Evolutionary conservation across 2,329 filamentous ascomycete species (phyloP), one percentile per base, ranked within the genome.

Genomic region (Talaromyces sp.): DNA sequence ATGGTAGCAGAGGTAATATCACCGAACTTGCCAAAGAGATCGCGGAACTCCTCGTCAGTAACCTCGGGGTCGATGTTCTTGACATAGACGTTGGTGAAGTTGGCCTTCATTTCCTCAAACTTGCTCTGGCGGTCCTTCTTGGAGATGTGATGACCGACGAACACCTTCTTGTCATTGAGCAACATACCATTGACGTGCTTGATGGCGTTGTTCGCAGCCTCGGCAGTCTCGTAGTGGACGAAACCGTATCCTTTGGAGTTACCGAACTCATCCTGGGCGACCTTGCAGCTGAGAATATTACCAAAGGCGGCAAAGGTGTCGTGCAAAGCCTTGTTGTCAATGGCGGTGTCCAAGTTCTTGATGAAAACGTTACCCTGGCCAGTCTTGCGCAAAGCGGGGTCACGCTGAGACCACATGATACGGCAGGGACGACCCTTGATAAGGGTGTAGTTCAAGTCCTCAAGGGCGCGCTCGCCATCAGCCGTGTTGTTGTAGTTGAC

Each of bases 101-200:
- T 99, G 81, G 95, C 95, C 90, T 99, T 99, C 94, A 99, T 99
- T 87, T 99, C 95, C 85, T 99, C 95, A 74, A 98, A 98, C 85
- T 99, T 99, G 92, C 92, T 97, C 87, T 98, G 95, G 75, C 95
- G 94, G 78, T 99, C 95, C 87, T 98, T 98, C 90, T 98, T 98
- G 79, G 95, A 93, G 75, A 99, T 98, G 83, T 99, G 95, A 83
- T 97, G 94, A 70, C 95, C 95, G 72, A 99, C 95, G 74, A 96
- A 99, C 70, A 99, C 95, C 88, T 99, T 99, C 90, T 99, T 99
- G 88, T 99, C 95, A 84, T 99, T 99, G 78, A 99, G 83, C 79
- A 99, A 85, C 95, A 99, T 99, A 79, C 95, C 95, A 81, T 99
- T 99, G 77, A 99, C 95, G 76, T 96, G 93, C 87, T 98, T 98